Evolutionary conservation across 2,329 filamentous ascomycete genomes (phyloP).

Genomic region (Alternaria hordeiaustralica): DNA sequence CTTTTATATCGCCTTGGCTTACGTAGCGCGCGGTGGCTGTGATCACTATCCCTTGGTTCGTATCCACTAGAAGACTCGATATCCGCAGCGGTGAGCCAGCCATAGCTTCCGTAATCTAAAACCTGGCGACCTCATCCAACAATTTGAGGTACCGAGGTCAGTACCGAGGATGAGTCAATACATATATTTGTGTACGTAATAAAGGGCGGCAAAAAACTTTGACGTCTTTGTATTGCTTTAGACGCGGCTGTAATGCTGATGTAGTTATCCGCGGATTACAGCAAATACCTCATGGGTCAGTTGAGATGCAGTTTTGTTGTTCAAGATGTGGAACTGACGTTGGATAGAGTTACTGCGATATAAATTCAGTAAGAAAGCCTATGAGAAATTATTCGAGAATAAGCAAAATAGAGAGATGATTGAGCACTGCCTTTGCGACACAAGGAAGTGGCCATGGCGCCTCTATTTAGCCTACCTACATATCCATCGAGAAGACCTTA

Average conservation of each 20-base stretch:
- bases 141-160: background rate
- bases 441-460: background rate
- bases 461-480: background rate
- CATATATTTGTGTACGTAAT: background rate
- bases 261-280: background rate
- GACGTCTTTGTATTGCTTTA: background rate
- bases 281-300: background rate
- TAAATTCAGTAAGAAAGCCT: background rate
- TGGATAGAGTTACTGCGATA: background rate
- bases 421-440: background rate
- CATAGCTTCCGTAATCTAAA: background rate
- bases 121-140: background rate
- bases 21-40: background rate
- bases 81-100: background rate
- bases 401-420: background rate
- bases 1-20: background rate
- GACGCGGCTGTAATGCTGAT: background rate
- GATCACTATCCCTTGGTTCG: background rate
- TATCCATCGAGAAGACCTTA: background rate
- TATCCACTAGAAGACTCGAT: background rate
- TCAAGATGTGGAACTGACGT: background rate
- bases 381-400: background rate
- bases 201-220: background rate
- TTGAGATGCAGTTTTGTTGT: background rate
- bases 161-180: background rate